A percentile compares a stretch with the other conserved stretches of the same genome.
Evolutionary conservation across 2,329 filamentous ascomycete genomes (phyloP).

Genomic region (Aspergillus sclerotialis): DNA sequence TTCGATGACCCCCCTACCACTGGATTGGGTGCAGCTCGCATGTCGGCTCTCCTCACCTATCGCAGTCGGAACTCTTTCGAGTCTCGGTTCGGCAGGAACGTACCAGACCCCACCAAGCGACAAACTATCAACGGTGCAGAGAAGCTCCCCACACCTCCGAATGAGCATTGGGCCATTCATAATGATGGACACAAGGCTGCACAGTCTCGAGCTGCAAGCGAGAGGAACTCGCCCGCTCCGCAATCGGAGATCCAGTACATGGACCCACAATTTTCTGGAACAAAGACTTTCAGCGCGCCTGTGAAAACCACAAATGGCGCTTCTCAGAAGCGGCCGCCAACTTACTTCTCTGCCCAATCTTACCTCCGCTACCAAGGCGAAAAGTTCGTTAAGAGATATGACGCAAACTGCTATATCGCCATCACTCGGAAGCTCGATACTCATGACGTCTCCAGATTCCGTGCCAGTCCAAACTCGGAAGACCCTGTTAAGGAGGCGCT

Average conservation of each 20-base stretch:
- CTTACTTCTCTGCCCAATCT: constrained; percentile 97
- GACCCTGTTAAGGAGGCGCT: constrained; percentile 65
- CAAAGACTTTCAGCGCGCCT: constrained; percentile 46
- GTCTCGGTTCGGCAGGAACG: constrained; percentile 87
- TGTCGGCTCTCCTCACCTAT: constrained; percentile 94
- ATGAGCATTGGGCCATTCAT: constrained; percentile 73
- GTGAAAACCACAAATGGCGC: constrained; percentile 25
- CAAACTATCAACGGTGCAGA: constrained; percentile 72
- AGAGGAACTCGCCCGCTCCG: constrained; percentile 20
- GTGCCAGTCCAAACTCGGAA: constrained; percentile 39
- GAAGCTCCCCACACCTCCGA: constrained; percentile 53
- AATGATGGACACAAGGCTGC: constrained; percentile 71
- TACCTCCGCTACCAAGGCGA: constrained; percentile 94
- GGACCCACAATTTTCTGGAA: constrained; percentile 67
- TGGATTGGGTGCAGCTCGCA: constrained; percentile 86
- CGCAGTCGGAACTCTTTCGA: constrained; percentile 96
- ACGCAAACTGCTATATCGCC: constrained; percentile 98
- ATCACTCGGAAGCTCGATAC: constrained; percentile 98
- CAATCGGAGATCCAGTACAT: constrained; percentile 34
- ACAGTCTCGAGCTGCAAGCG: constrained; percentile 43
- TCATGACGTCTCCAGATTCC: constrained; percentile 81
- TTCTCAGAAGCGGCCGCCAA: constrained; percentile 48
- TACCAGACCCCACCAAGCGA: constrained; percentile 72
- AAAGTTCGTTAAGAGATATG: constrained; percentile 95
- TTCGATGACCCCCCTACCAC: constrained; percentile 80